phyloP scores from a whole-genome alignment of 2,329 filamentous ascomycete genomes.

The Bimuria novae-zelandiae region DNA sequence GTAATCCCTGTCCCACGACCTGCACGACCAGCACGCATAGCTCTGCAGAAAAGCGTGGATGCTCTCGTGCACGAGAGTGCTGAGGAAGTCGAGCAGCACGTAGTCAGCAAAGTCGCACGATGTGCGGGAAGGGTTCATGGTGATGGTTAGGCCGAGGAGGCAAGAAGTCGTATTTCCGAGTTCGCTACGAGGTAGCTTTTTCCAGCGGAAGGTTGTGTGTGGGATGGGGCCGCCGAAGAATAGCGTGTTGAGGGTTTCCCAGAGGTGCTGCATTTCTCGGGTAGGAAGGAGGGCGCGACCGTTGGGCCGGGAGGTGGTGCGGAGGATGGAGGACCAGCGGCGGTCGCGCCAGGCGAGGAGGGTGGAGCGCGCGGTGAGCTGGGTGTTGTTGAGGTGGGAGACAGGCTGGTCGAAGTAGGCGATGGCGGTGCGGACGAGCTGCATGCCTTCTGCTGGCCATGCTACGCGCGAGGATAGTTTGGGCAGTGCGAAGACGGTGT shows the following conservation, averaged over 20 bases:
- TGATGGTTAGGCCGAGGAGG: not conserved
- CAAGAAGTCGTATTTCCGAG: not conserved
- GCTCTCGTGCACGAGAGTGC: slow-evolving; percentile 24
- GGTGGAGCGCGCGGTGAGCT: not conserved
- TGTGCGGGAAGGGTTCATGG: not conserved
- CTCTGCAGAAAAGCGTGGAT: slow-evolving; percentile 23
- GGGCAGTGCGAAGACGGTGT: slow-evolving; percentile 4
- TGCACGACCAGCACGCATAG: slow-evolving; percentile 19
- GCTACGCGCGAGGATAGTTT: not conserved
- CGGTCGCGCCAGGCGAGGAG: not conserved
- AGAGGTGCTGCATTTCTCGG: slow-evolving; percentile 1
- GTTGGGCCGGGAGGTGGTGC: not conserved
- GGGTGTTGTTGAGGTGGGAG: not conserved
- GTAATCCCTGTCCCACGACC: slow-evolving; percentile 12
- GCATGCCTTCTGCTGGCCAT: not conserved
- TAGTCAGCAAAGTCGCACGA: not conserved
- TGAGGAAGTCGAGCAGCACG: slow-evolving; percentile 2
- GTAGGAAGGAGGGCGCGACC: not conserved
- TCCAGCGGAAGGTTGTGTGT: not conserved
- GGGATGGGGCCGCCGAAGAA: slow-evolving; percentile 6
- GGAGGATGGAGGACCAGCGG: not conserved
- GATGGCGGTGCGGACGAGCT: not conserved
- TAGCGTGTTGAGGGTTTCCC: not conserved
- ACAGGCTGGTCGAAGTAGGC: slow-evolving; percentile 5
- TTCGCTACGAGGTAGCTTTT: not conserved